These are phyloP conservation scores for Diplodia mutila DNA, from an alignment of 2,329 filamentous ascomycete genomes.

Conservation along the genomic window DNA sequence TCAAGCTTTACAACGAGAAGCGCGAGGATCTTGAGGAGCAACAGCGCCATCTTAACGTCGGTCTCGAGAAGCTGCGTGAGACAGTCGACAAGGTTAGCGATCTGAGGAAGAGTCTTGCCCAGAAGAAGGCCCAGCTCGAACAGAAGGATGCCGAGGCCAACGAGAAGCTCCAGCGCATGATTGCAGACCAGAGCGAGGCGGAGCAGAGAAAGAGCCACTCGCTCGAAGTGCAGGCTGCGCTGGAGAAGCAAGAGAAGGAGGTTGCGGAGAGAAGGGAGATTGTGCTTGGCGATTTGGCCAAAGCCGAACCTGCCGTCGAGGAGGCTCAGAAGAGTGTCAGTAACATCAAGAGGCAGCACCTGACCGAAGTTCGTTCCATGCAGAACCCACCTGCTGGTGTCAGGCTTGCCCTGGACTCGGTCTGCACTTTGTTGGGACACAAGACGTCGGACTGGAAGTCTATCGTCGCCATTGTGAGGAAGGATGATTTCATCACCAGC, in stretches of 20 bases:
- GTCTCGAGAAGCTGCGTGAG: conserved; percentile 94
- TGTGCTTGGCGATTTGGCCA: conserved; percentile 83
- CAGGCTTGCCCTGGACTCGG: conserved; percentile 89
- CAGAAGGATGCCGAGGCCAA: conserved; percentile 94
- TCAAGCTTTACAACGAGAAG: conserved; percentile 97
- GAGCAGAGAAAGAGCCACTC: conserved; percentile 89
- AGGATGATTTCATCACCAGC: conserved; percentile 95
- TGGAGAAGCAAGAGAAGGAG: conserved; percentile 88
- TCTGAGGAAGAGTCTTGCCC: conserved; percentile 83
- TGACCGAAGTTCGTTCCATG: conserved; percentile 98
- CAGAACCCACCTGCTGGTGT: conserved; percentile 88
- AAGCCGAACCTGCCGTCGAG: conserved; percentile 88
- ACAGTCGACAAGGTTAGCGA: conserved; percentile 97
- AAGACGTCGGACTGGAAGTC: conserved; percentile 85
- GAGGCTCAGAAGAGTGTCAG: conserved; percentile 95
- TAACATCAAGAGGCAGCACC: conserved; percentile 96
- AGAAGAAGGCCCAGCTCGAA: conserved; percentile 93
- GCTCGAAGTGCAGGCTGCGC: conserved; percentile 81
- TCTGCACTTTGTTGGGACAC: conserved; percentile 91
- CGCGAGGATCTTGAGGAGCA: conserved; percentile 98
- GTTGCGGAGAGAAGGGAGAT: conserved; percentile 82
- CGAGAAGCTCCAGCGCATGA: conserved; percentile 96
- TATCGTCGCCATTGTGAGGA: conserved; percentile 84
- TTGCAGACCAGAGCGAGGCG: conserved; percentile 91
- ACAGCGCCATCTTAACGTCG: conserved; percentile 96